Evolutionary conservation across 306 rosid species (phyloP).

Genomic region (Notholithocarpus densiflorus): DNA sequence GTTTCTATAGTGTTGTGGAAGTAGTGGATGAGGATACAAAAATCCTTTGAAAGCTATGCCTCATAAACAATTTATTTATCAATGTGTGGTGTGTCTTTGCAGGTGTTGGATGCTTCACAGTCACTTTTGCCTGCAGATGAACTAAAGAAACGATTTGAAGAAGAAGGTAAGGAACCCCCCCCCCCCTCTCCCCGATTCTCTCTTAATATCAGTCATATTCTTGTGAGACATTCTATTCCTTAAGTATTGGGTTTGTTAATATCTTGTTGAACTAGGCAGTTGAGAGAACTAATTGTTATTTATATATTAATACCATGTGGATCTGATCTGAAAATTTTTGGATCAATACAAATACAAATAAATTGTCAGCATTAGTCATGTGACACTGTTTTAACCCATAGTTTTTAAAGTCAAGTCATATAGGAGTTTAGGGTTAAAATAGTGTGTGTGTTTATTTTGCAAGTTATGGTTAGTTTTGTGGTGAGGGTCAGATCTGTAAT

Average conservation of each 20-base stretch:
- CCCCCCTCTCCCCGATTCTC: neutral
- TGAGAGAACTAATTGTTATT: neutral
- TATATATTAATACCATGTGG: neutral
- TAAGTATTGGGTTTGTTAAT: neutral
- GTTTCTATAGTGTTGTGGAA: too few species aligned
- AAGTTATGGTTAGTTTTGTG: too few species aligned
- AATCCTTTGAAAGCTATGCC: neutral
- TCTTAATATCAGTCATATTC: neutral
- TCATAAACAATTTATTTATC: constrained; percentile 3
- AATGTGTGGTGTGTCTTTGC: constrained; percentile 21
- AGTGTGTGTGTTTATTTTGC: too few species aligned
- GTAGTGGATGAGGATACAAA: too few species aligned
- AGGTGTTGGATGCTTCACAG: constrained; percentile 81
- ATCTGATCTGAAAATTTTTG: neutral
- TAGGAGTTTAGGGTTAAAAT: too few species aligned
- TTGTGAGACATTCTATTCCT: neutral
- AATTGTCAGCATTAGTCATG: neutral
- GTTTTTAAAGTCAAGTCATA: too few species aligned
- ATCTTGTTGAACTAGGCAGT: neutral
- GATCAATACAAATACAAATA: neutral
- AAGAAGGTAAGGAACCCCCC: constrained; percentile 46
- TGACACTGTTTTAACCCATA: neutral
- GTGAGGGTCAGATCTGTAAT: too few species aligned
- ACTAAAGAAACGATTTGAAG: constrained; percentile 63
- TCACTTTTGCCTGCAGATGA: constrained; percentile 65